phyloP scores from a whole-genome alignment of 176 grass and related monocot genomes.

The Oropetium thomaeum region DNA sequence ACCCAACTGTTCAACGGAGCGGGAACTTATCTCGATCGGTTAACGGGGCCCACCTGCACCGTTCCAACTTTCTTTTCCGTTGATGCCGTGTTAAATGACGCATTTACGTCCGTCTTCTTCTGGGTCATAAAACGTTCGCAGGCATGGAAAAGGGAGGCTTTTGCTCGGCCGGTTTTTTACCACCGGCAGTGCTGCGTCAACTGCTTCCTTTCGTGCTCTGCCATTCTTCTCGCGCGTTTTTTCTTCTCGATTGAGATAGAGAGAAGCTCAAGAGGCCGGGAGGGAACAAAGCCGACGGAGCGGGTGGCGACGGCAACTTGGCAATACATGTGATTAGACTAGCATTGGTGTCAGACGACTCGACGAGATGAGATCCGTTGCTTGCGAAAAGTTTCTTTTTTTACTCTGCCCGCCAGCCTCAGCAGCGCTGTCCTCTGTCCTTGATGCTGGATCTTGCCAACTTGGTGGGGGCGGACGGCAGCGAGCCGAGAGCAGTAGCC shows the following conservation, averaged over 20 bases:
- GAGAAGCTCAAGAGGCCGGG: not conserved
- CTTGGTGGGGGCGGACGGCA: not conserved
- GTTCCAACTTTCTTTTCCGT: not conserved
- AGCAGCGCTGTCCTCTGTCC: constrained; percentile 15
- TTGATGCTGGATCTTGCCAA: constrained; percentile 28
- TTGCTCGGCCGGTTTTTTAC: constrained; percentile 10
- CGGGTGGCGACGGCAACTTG: not conserved
- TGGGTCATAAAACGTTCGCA: not conserved
- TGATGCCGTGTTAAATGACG: constrained; percentile 21
- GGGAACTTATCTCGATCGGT: not conserved
- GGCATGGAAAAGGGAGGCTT: not conserved
- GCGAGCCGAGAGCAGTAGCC: not conserved
- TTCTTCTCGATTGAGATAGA: no score
- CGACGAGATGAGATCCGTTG: constrained; percentile 14
- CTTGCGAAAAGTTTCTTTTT: not conserved
- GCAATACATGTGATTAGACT: constrained; percentile 18
- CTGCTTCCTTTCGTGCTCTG: not conserved
- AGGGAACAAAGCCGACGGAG: not conserved
- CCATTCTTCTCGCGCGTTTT: not conserved
- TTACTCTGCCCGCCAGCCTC: not conserved
- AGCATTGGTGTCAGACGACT: constrained; percentile 27
- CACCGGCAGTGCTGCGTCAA: not conserved
- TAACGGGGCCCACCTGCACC: not conserved
- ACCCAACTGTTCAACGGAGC: not conserved
- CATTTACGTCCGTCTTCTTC: not conserved